Percentiles rank a stretch among this genome's conserved stretches.
Evolutionary conservation across 148 eudicot genomes (phyloP).

Genomic region (Gaultheria prostrata): DNA sequence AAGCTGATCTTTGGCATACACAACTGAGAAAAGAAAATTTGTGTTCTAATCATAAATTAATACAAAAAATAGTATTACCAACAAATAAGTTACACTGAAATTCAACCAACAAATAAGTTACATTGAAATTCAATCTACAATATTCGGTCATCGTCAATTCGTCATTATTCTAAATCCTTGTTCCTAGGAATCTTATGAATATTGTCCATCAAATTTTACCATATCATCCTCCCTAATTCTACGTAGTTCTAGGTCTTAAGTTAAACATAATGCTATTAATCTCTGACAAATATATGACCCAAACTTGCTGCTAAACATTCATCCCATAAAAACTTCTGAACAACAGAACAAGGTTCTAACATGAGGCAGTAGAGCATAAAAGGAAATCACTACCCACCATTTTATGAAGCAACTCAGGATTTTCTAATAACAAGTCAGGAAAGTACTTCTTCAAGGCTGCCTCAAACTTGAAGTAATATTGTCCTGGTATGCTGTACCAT

Average conservation of each 20-base stretch:
- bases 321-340: not conserved
- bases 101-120: not conserved
- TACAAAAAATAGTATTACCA: not conserved
- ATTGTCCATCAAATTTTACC: not conserved
- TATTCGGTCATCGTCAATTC: not conserved
- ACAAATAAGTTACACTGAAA: not conserved
- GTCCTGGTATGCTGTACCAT: slow-evolving; percentile 68
- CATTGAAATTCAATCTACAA: not conserved
- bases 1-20: not conserved
- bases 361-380: slow-evolving; percentile 10
- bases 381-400: slow-evolving; percentile 40
- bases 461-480: slow-evolving; percentile 47
- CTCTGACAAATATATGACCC: not conserved
- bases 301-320: not conserved
- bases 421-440: slow-evolving; percentile 28
- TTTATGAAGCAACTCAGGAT: slow-evolving; percentile 38
- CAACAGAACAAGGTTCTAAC: slow-evolving; percentile 5
- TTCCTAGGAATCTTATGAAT: not conserved
- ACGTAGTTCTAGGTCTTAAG: not conserved
- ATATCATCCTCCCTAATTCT: not conserved
- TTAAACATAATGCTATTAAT: not conserved
- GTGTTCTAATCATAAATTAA: not conserved
- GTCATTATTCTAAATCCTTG: not conserved
- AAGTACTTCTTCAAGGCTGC: slow-evolving; percentile 47
- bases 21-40: not conserved